Percentiles rank a stretch among this genome's conserved stretches.
Evolutionary conservation across 306 rosid species (phyloP).

Genomic region (Ormosia semicastrata): DNA sequence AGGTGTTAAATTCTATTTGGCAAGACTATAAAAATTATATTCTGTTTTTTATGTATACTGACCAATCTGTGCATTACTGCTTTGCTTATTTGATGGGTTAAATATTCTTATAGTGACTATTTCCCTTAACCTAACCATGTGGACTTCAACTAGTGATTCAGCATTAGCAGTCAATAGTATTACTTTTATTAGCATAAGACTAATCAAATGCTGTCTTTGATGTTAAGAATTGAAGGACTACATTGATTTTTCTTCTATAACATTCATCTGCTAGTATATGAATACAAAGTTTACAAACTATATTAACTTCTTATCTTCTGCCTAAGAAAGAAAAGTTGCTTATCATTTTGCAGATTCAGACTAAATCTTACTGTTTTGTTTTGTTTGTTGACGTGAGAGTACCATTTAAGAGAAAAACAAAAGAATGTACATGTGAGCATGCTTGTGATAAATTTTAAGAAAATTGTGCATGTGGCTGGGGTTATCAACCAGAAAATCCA

Average conservation of each 20-base stretch:
- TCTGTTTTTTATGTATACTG: neutral
- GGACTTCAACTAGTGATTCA: neutral
- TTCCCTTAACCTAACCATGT: neutral
- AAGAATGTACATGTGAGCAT: neutral
- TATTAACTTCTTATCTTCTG: neutral
- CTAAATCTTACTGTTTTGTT: neutral
- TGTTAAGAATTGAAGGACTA: neutral
- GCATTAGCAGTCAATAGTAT: neutral
- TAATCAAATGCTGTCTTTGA: conserved; percentile 1
- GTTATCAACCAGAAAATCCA: conserved; percentile 19
- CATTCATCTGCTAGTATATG: neutral
- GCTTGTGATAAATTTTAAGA: conserved; percentile 9
- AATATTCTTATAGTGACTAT: neutral
- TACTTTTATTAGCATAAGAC: neutral
- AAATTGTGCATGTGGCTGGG: neutral
- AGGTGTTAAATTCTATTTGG: neutral
- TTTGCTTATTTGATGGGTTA: conserved; percentile 1
- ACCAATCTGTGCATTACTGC: neutral
- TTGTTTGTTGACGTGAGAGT: neutral
- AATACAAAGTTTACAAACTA: neutral
- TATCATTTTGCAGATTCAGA: neutral
- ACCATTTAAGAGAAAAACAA: conserved; percentile 10
- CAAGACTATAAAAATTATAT: neutral
- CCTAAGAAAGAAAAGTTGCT: neutral
- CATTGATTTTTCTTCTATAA: conserved; percentile 13